Evolutionary conservation across 73 alveolate species (phyloP).

Genomic region (Paramecium pentaurelia): DNA sequence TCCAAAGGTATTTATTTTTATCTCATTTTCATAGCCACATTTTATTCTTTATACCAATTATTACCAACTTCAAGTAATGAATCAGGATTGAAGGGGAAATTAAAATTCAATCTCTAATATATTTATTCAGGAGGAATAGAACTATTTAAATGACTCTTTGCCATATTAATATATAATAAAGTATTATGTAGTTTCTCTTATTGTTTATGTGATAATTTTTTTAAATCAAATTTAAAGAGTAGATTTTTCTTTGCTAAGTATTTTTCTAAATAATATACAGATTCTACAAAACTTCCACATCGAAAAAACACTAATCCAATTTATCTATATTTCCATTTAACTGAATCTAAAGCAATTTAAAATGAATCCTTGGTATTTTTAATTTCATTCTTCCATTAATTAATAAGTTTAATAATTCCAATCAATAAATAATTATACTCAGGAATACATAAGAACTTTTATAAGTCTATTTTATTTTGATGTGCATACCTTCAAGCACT

Average conservation of each 20-base stretch:
- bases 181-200: neutral
- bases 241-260: neutral
- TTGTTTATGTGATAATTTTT: neutral
- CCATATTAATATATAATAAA: neutral
- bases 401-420: neutral
- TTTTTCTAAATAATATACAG: slow-evolving; percentile 7
- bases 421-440: neutral
- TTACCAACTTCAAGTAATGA: neutral
- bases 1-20: neutral
- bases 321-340: neutral
- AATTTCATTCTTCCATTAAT: neutral
- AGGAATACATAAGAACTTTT: neutral
- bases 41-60: neutral
- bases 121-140: neutral
- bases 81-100: neutral
- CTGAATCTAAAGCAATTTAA: neutral
- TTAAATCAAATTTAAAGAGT: neutral
- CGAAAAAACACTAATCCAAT: neutral
- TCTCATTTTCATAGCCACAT: neutral
- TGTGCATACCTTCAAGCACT: neutral
- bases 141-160: neutral
- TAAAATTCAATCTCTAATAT: neutral
- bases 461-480: neutral
- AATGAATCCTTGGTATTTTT: neutral
- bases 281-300: neutral